phyloP scores from a whole-genome alignment of 2,329 filamentous ascomycete species.

The Phaeoacremonium minimum region DNA sequence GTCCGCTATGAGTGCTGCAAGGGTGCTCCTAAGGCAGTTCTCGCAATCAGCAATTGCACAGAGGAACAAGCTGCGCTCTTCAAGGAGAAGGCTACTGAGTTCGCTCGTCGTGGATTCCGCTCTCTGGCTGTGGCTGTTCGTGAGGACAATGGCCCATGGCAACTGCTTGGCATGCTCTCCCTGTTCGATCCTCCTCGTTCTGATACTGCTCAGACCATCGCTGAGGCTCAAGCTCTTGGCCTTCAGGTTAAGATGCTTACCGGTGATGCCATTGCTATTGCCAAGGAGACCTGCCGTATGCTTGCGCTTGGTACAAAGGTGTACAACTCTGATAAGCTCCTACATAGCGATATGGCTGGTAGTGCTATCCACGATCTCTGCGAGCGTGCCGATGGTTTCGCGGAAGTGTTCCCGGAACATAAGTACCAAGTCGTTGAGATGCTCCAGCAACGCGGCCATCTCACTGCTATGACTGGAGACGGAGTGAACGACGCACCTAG shows the following conservation, averaged over 20 bases:
- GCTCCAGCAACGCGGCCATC: conserved; percentile 51
- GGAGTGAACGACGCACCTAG: conserved; percentile 73
- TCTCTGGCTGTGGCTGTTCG: conserved; percentile 75
- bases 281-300: conserved; percentile 81
- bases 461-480: conserved; percentile 71
- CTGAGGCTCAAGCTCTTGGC: conserved; percentile 72
- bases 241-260: conserved; percentile 79
- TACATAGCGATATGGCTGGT: conserved; percentile 70
- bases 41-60: conserved; percentile 64
- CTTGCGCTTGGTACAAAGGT: conserved; percentile 75
- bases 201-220: conserved; percentile 73
- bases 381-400: conserved; percentile 70
- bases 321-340: conserved; percentile 75
- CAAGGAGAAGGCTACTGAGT: conserved; percentile 68
- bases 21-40: conserved; percentile 72
- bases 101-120: conserved; percentile 75
- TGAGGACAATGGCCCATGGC: conserved; percentile 71
- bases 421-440: conserved; percentile 75
- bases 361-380: conserved; percentile 73
- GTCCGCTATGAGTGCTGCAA: conserved; percentile 71
- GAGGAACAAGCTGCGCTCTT: conserved; percentile 62
- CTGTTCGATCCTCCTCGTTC: conserved; percentile 79
- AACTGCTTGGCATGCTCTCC: conserved; percentile 70
- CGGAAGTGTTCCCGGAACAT: conserved; percentile 72
- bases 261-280: conserved; percentile 75